A percentile compares a stretch with the other conserved stretches of the same genome.
Evolutionary conservation across 805 yeast genomes (phyloP).

Genomic region (Candida schatavii): DNA sequence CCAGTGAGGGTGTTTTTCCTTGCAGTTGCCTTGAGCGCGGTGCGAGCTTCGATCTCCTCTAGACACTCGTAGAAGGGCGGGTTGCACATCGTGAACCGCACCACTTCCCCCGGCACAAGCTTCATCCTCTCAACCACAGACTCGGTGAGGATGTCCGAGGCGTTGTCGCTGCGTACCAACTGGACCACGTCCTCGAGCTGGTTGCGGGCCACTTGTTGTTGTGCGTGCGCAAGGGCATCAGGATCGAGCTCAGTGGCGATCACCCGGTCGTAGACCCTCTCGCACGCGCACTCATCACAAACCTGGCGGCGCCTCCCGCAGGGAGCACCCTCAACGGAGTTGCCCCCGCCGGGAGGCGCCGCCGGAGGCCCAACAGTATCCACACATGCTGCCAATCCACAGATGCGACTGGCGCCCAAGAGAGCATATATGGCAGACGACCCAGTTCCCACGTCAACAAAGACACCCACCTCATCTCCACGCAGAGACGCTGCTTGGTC

Average conservation of each 20-base stretch:
- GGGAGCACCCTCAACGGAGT: neutral
- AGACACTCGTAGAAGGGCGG: conserved; percentile 18
- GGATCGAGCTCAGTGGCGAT: conserved; percentile 17
- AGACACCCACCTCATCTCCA: conserved; percentile 7
- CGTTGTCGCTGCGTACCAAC: neutral
- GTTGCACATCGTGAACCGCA: conserved; percentile 17
- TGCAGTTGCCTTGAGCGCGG: conserved; percentile 3
- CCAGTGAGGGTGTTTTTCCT: conserved; percentile 10
- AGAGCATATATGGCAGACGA: conserved; percentile 18
- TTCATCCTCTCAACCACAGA: neutral
- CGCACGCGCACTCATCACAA: too few species aligned
- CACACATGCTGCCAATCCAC: too few species aligned
- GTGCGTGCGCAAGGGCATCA: conserved; percentile 11
- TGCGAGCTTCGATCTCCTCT: conserved; percentile 8
- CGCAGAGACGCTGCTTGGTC: conserved; percentile 3
- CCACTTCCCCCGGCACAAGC: neutral
- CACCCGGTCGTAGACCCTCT: conserved; percentile 5
- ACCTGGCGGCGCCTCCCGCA: too few species aligned
- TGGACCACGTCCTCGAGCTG: neutral
- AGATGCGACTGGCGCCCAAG: conserved; percentile 9
- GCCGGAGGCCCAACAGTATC: too few species aligned
- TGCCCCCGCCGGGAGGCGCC: too few species aligned
- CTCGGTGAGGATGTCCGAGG: neutral
- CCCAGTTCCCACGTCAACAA: conserved; percentile 21
- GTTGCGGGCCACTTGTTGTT: conserved; percentile 2